Conservation (phyloP, 1,284 basidiomycete genomes). For the Tylopilus sp. region DNA sequence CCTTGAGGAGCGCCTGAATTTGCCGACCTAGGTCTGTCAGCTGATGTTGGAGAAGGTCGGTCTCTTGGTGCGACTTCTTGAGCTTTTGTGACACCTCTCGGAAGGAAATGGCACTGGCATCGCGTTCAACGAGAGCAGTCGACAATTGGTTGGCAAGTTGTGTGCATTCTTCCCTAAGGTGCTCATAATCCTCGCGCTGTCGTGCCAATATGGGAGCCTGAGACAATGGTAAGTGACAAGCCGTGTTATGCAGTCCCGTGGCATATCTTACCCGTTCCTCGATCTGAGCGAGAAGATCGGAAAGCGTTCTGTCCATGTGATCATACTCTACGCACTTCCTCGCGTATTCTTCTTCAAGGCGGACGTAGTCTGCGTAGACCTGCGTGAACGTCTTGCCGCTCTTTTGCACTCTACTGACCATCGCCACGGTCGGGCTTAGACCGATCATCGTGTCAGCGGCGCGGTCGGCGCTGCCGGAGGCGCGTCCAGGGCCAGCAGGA, state of each 20-base stretch:
- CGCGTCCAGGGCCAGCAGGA: constrained; percentile 46
- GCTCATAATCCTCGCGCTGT: constrained; percentile 83
- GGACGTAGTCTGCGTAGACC: constrained; percentile 84
- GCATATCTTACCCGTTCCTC: constrained; percentile 72
- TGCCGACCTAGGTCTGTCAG: constrained; percentile 87
- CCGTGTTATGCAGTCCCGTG: neutral
- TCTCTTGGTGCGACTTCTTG: constrained; percentile 62
- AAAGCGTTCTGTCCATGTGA: constrained; percentile 74
- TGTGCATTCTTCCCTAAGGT: constrained; percentile 70
- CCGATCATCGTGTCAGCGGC: constrained; percentile 54
- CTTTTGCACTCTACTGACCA: constrained; percentile 75
- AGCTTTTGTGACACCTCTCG: constrained; percentile 62
- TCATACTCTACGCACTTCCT: constrained; percentile 77
- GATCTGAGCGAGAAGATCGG: constrained; percentile 76
- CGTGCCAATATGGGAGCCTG: constrained; percentile 86
- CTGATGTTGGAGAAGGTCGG: constrained; percentile 69
- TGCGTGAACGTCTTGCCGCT: constrained; percentile 86
- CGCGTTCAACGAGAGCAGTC: constrained; percentile 66
- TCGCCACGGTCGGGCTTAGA: constrained; percentile 80
- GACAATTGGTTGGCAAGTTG: constrained; percentile 80
- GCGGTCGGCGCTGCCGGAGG: constrained; percentile 42
- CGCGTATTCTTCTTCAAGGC: constrained; percentile 78
- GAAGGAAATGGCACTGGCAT: constrained; percentile 46
- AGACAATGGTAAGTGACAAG: constrained; percentile 1
- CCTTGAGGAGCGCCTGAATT: constrained; percentile 74